Evolutionary conservation across 2,329 filamentous ascomycete genomes (phyloP).

Genomic region (Amauroascus verrucosus): DNA sequence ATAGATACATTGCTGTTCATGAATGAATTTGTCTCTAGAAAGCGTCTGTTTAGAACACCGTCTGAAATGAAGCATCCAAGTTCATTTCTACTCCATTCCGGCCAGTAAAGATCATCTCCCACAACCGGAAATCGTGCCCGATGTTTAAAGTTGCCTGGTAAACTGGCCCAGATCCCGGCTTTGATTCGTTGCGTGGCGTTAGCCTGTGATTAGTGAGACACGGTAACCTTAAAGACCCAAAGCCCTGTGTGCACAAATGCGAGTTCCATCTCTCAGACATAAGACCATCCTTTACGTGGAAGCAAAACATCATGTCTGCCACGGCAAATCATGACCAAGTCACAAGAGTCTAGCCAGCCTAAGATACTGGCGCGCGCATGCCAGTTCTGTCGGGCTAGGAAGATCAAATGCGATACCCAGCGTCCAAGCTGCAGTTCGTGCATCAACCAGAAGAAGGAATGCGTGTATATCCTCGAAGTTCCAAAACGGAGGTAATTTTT

Average conservation of each 20-base stretch:
- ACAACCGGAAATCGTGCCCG: too few relatives aligned
- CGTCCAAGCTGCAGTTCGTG: slow-evolving; percentile 30
- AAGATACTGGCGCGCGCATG: slow-evolving; percentile 24
- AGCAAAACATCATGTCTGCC: background rate
- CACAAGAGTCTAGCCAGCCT: slow-evolving; percentile 13
- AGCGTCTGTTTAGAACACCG: too few relatives aligned
- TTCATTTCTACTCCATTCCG: too few relatives aligned
- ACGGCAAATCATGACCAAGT: slow-evolving; percentile 13
- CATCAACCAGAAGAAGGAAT: slow-evolving; percentile 19
- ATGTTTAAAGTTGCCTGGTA: background rate
- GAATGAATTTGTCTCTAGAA: too few relatives aligned
- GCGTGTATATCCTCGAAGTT: slow-evolving; percentile 17
- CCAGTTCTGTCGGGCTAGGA: slow-evolving; percentile 29
- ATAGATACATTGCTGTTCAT: too few relatives aligned
- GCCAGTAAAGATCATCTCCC: too few relatives aligned
- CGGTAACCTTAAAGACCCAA: background rate
- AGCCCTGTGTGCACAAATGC: background rate
- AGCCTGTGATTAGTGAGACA: background rate
- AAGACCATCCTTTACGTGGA: background rate
- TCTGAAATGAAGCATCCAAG: too few relatives aligned
- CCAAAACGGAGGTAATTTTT: slow-evolving; percentile 17
- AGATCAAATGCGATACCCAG: slow-evolving; percentile 29
- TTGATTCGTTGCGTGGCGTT: background rate
- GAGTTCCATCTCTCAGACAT: background rate
- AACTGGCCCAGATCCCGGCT: background rate